Base-by-base conservation (phyloP, 2,329 filamentous ascomycete genomes). In the Aspergillus vadensis region DNA sequence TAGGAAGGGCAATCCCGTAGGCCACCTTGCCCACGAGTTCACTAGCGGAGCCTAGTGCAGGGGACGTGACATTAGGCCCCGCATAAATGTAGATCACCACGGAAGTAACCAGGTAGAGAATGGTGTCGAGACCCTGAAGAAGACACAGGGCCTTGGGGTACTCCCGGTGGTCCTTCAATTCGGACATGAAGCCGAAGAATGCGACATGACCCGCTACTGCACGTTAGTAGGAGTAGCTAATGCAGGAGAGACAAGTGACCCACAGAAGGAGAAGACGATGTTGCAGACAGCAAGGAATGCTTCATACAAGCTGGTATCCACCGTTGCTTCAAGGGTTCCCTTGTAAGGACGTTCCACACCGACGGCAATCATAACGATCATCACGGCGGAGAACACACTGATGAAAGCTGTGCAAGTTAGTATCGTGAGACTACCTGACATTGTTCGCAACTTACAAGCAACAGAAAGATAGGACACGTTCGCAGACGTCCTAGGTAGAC, bases 231-330 rank as follows among this genome's bases (percentile, higher is more conserved):
- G 12, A 5, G 12, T 36, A 36, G 32, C 32, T 36, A 36, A 36
- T 36, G 32, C 32, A 51, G 89, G 79, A 15, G 1, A 50, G 6
- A 15, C n/a, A 30, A 4, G 15, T 15, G 12, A 57, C 76, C 69
- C 69, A 79, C 85, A 80, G 76, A 87, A 91, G 59, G 88, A 87
- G 61, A 91, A 85, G 58, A 89, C 80, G 57, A 91, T 90, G 76
- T 90, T 89, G 70, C 79, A 81, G 57, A 88, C 80, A 19, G 84
- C 81, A 43, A 85, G 79, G 68, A 88, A 87, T 17, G 77, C 85
- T 38, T 83, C 77, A 38, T 79, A 76, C 48, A 88, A 79, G 23
- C 72, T 76, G 0, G 82, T 68, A 3, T 77, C 67, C 17, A 73
- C 70, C 2, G 75, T 72, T 9, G 74, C 71, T 14, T 72, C 61